Conservation (phyloP, 2,329 filamentous ascomycete genomes). For the Fusarium clavum region DNA sequence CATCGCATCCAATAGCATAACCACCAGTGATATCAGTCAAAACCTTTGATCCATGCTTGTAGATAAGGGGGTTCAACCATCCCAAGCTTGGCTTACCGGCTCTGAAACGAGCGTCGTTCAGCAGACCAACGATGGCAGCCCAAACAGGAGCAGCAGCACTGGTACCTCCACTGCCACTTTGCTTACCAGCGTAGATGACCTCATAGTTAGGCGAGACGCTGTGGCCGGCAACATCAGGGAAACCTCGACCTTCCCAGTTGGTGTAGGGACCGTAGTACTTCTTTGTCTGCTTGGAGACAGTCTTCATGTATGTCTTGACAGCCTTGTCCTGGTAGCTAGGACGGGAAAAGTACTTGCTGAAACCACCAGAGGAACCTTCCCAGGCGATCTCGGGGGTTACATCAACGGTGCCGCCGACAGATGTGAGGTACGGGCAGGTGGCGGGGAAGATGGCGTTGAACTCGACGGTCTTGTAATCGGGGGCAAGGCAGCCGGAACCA, state of each 20-base stretch:
- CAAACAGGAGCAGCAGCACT: constrained; percentile 62
- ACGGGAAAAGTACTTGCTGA: constrained; percentile 61
- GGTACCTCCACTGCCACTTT: constrained; percentile 50
- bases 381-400: constrained; percentile 58
- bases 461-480: constrained; percentile 39
- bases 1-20: constrained; percentile 49
- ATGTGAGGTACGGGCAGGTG: constrained; percentile 60
- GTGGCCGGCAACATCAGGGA: constrained; percentile 58
- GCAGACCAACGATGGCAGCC: constrained; percentile 59
- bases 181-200: constrained; percentile 47
- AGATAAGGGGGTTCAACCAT: constrained; percentile 62
- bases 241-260: constrained; percentile 56
- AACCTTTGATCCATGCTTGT: constrained; percentile 44
- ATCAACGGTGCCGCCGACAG: constrained; percentile 64
- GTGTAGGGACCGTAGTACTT: constrained; percentile 48
- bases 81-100: constrained; percentile 58
- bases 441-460: constrained; percentile 55
- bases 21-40: constrained; percentile 47
- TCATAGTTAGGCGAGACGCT: constrained; percentile 65
- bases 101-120: constrained; percentile 60
- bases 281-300: constrained; percentile 53
- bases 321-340: constrained; percentile 60
- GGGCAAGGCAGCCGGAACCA: constrained; percentile 30
- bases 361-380: constrained; percentile 60
- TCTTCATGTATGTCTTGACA: constrained; percentile 52